Percentiles rank a stretch among this genome's conserved stretches.
These are phyloP conservation scores for Pontederia crassipes DNA, from an alignment of 176 grass and related monocot genomes.

Conservation along the genomic window DNA sequence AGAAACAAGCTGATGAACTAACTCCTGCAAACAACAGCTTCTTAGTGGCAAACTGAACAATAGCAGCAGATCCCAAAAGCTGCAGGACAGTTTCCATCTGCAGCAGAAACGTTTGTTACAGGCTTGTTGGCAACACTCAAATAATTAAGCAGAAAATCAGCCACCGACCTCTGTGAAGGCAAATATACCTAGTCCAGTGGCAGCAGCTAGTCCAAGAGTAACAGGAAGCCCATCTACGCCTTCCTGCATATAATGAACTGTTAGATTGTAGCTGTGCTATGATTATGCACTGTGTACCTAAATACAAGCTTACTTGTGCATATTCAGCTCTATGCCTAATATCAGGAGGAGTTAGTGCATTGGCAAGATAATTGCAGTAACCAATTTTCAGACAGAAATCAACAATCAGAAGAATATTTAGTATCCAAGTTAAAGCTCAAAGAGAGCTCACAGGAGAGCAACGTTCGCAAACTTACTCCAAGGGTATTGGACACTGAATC, in stretches of 20 bases:
- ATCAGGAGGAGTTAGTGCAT: too few species aligned
- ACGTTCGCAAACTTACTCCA: constrained; percentile 43
- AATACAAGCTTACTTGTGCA: too few species aligned
- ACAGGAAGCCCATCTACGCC: constrained; percentile 55
- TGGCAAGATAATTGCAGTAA: too few species aligned
- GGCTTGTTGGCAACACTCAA: neutral
- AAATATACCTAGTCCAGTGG: constrained; percentile 71
- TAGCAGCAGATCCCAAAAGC: constrained; percentile 78
- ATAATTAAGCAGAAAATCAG: neutral
- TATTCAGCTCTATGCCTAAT: too few species aligned
- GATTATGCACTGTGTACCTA: too few species aligned
- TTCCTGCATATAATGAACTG: constrained; percentile 29
- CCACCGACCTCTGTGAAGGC: constrained; percentile 64
- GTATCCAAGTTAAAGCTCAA: neutral
- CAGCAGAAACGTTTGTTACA: constrained; percentile 14
- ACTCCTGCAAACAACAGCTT: constrained; percentile 78
- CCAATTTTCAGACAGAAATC: too few species aligned
- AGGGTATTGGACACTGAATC: constrained; percentile 32
- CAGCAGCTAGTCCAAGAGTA: constrained; percentile 76
- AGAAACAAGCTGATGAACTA: constrained; percentile 6
- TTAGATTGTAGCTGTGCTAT: too few species aligned
- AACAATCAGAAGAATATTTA: neutral
- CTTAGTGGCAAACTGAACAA: constrained; percentile 61
- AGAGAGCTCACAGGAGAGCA: neutral
- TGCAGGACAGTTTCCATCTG: constrained; percentile 96